Percentiles rank a stretch among this genome's conserved stretches.
Conservation (phyloP, 768 basidiomycete species). For the Boletus huronensis region DNA sequence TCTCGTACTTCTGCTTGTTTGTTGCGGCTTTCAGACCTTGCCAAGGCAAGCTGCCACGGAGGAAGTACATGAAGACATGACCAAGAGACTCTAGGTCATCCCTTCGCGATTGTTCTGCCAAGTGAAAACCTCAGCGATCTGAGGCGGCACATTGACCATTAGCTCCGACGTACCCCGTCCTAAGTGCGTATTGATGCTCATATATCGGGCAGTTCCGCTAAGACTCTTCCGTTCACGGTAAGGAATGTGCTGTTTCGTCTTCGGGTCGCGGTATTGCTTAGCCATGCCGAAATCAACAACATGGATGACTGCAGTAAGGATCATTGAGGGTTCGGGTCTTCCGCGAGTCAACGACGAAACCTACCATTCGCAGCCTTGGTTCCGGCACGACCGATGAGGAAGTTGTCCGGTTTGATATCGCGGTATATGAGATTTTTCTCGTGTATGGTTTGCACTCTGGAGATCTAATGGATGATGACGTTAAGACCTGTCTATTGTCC, state of each 20-base stretch:
- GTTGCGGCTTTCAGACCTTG: conserved; percentile 99
- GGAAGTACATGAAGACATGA: conserved; percentile 99
- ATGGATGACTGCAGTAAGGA: conserved; percentile 61
- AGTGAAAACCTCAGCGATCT: conserved; percentile 5
- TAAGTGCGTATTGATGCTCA: conserved; percentile 99
- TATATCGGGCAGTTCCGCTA: conserved; percentile 96
- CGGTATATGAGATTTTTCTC: conserved; percentile 99
- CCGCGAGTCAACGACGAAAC: conserved; percentile 1
- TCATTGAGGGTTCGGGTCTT: background rate
- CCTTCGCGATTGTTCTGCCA: conserved; percentile 80
- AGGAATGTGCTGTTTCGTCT: conserved; percentile 98
- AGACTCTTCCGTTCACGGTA: conserved; percentile 98
- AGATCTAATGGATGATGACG: conserved; percentile 50
- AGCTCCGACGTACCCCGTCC: conserved; percentile 68
- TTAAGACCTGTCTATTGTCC: conserved; percentile 4
- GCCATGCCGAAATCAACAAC: conserved; percentile 99
- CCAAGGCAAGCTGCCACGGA: conserved; percentile 96
- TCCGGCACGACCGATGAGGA: conserved; percentile 90
- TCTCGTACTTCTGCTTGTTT: conserved; percentile 99
- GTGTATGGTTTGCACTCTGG: conserved; percentile 96
- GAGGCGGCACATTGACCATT: background rate
- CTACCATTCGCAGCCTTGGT: conserved; percentile 85
- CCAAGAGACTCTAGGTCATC: conserved; percentile 99
- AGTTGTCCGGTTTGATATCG: conserved; percentile 99
- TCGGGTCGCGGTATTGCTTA: conserved; percentile 98